These are phyloP conservation scores for Coprinopsis cinerea DNA, from an alignment of 768 basidiomycete species.

Conservation along the genomic window DNA sequence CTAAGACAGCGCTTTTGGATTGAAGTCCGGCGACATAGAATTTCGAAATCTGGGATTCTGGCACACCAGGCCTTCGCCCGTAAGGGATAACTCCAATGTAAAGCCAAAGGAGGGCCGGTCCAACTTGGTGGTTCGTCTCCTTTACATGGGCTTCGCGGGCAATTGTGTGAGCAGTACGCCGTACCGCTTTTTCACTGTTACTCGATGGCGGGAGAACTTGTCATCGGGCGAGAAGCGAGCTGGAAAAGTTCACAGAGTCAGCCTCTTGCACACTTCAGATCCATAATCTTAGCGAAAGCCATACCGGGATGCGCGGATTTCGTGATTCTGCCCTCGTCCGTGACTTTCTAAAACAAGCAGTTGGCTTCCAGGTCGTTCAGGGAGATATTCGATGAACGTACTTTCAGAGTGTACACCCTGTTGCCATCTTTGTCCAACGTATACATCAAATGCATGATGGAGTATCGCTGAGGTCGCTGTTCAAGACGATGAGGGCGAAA, in stretches of 20 bases:
- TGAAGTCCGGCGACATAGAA: no score
- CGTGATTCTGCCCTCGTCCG: slow-evolving; percentile 73
- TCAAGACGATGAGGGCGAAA: no score
- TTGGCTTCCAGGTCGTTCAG: background rate
- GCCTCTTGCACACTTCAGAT: background rate
- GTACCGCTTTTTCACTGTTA: slow-evolving; percentile 93
- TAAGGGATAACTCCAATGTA: no score
- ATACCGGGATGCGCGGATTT: slow-evolving; percentile 97
- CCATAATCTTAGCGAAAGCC: slow-evolving; percentile 22
- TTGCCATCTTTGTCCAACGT: slow-evolving; percentile 69
- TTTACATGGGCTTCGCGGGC: slow-evolving; percentile 81
- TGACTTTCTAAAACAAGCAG: slow-evolving; percentile 62
- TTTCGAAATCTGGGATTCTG: no score
- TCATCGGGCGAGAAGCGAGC: slow-evolving; percentile 99
- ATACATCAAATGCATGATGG: slow-evolving; percentile 96
- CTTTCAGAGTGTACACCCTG: slow-evolving; percentile 91
- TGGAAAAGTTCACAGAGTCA: slow-evolving; percentile 22
- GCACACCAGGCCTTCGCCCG: no score
- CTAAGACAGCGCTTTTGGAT: no score
- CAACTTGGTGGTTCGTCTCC: background rate
- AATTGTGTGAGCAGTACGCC: slow-evolving; percentile 86
- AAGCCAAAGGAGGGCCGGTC: no score
- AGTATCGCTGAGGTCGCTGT: slow-evolving; percentile 6
- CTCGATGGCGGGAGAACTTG: slow-evolving; percentile 97
- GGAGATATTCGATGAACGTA: slow-evolving; percentile 27